Evolutionary conservation across 495 filamentous ascomycete genomes (phyloP).

Genomic region (Cercophora sp.): DNA sequence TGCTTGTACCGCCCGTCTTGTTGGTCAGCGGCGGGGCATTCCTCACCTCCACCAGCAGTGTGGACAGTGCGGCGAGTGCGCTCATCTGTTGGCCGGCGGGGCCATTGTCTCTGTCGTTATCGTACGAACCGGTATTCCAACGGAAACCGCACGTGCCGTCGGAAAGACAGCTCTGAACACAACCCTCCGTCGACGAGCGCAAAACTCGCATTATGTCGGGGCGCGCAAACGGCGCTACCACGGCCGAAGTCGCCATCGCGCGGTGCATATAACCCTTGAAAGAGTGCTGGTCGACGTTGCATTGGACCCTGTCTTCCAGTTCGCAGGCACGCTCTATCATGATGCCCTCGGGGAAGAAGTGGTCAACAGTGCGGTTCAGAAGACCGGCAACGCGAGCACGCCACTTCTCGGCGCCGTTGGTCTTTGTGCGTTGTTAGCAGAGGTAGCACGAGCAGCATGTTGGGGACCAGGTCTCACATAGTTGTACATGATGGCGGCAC

Average conservation of each 20-base stretch:
- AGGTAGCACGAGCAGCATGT: neutral
- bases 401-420: conserved; percentile 54
- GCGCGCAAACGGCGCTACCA: conserved; percentile 65
- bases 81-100: conserved; percentile 65
- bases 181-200: conserved; percentile 58
- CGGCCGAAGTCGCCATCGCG: conserved; percentile 65
- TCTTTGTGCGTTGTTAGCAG: conserved; percentile 9
- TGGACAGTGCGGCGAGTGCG: conserved; percentile 60
- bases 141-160: conserved; percentile 63
- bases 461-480: conserved; percentile 38
- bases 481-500: conserved; percentile 67
- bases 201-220: conserved; percentile 60
- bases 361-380: conserved; percentile 45
- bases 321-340: conserved; percentile 72
- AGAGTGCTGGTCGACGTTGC: conserved; percentile 71
- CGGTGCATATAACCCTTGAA: conserved; percentile 89
- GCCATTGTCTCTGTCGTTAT: conserved; percentile 45
- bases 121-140: conserved; percentile 49
- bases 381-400: conserved; percentile 48
- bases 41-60: conserved; percentile 36
- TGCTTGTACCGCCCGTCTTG: conserved; percentile 66
- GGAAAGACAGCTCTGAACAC: conserved; percentile 62
- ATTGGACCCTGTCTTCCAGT: conserved; percentile 36
- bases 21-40: conserved; percentile 55
- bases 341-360: conserved; percentile 54